Evolutionary conservation across 2,329 filamentous ascomycete genomes (phyloP).

Genomic region (Neurospora sp.): DNA sequence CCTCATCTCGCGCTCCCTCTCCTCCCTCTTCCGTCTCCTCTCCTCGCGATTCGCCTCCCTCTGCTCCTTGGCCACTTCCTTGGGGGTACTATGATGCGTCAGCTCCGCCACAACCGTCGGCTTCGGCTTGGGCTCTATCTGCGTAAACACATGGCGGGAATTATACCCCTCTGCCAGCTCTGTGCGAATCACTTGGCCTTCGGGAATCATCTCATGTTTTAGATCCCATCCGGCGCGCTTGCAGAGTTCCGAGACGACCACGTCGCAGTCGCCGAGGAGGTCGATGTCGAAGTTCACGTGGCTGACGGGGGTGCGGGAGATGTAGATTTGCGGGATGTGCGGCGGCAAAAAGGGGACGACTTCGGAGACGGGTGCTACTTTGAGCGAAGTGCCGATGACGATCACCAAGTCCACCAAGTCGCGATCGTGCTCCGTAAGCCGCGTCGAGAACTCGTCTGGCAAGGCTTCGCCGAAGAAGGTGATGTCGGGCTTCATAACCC

Average conservation of each 20-base stretch:
- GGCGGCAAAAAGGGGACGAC: constrained; percentile 71
- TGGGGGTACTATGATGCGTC: not conserved
- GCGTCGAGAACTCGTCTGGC: constrained; percentile 70
- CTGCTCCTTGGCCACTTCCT: not conserved
- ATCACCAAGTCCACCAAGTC: constrained; percentile 79
- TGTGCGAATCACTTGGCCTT: constrained; percentile 51
- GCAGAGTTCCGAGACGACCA: constrained; percentile 79
- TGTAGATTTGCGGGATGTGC: constrained; percentile 82
- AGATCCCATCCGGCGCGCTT: constrained; percentile 72
- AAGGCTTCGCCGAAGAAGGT: constrained; percentile 94
- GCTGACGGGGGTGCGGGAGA: constrained; percentile 70
- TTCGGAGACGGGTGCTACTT: constrained; percentile 90
- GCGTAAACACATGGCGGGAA: constrained; percentile 34
- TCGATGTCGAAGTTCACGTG: constrained; percentile 97
- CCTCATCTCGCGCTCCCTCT: not conserved
- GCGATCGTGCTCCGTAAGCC: constrained; percentile 72
- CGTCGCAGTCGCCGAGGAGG: constrained; percentile 88
- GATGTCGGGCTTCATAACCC: constrained; percentile 94
- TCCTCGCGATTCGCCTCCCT: not conserved
- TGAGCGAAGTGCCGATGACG: constrained; percentile 91
- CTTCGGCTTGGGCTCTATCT: constrained; percentile 8
- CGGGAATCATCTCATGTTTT: constrained; percentile 73
- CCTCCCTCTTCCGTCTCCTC: not conserved
- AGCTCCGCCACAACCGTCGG: not conserved
- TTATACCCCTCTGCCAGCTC: constrained; percentile 34